phyloP scores from a whole-genome alignment of 148 eudicot genomes.

The Nepenthes gracilis region DNA sequence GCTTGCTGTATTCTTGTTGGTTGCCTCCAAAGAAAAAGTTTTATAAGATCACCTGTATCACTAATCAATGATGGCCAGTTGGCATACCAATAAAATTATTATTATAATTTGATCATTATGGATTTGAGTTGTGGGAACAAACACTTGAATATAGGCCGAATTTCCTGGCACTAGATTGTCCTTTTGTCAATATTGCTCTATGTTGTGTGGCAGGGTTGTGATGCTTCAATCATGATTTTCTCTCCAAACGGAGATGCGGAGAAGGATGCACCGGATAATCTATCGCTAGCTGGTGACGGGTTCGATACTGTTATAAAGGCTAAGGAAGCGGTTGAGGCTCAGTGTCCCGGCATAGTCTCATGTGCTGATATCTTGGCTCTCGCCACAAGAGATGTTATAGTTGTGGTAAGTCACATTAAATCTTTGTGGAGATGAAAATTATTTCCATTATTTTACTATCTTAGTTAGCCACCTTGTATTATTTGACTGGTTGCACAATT shows the following conservation, averaged over 20 bases:
- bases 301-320: slow-evolving; percentile 70
- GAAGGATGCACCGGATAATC: slow-evolving; percentile 51
- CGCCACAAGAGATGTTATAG: slow-evolving; percentile 63
- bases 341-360: slow-evolving; percentile 68
- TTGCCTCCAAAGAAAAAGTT: not conserved
- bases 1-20: not conserved
- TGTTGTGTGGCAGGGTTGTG: slow-evolving; percentile 49
- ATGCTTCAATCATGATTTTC: slow-evolving; percentile 60
- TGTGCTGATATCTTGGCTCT: slow-evolving; percentile 80
- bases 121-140: too few relatives aligned
- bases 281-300: slow-evolving; percentile 71
- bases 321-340: slow-evolving; percentile 66
- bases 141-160: not conserved
- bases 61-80: not conserved
- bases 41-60: not conserved
- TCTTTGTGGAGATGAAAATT: too few relatives aligned
- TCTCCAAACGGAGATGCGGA: slow-evolving; percentile 68
- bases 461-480: not conserved
- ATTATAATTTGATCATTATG: not conserved
- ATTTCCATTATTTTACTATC: not conserved
- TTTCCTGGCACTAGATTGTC: not conserved
- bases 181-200: not conserved
- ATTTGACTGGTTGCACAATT: slow-evolving; percentile 3
- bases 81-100: not conserved
- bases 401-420: slow-evolving; percentile 30